Evolutionary conservation across 108 stramenopile species (phyloP).

Genomic region (Nitzschia sp.): DNA sequence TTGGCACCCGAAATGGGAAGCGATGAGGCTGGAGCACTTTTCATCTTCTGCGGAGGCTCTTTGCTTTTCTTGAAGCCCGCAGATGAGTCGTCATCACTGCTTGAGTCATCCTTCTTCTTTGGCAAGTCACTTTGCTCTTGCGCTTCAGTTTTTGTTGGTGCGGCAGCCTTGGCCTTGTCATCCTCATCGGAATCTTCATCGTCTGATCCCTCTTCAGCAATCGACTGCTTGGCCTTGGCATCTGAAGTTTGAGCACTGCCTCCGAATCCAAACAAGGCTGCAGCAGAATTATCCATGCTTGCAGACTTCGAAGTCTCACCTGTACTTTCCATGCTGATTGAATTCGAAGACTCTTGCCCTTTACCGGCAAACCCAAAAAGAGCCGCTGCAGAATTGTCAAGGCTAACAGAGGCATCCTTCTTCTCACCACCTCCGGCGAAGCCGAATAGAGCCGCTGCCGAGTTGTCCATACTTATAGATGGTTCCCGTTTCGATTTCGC

Average conservation of each 20-base stretch:
- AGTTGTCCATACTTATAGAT: constrained; percentile 15
- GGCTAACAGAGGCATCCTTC: background rate
- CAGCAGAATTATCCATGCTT: constrained; percentile 31
- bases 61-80: background rate
- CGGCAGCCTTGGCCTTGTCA: background rate
- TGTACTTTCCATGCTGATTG: background rate
- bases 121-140: no score
- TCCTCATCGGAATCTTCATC: background rate
- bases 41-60: background rate
- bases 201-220: background rate
- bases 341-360: background rate
- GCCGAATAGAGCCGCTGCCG: constrained; percentile 30
- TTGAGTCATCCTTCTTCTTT: no score
- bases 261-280: constrained; percentile 27
- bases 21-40: no score
- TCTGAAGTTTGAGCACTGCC: background rate
- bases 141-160: background rate
- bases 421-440: background rate
- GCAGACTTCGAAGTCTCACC: background rate
- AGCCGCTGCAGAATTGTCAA: constrained; percentile 32
- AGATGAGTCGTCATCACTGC: constrained; percentile 7
- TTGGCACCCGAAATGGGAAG: background rate
- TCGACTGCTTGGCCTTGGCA: background rate
- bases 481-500: background rate
- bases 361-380: constrained; percentile 24